Percentiles rank a stretch among this genome's conserved stretches.
Conservation (phyloP, 2,329 filamentous ascomycete species). For the Aspergillus terreus region DNA sequence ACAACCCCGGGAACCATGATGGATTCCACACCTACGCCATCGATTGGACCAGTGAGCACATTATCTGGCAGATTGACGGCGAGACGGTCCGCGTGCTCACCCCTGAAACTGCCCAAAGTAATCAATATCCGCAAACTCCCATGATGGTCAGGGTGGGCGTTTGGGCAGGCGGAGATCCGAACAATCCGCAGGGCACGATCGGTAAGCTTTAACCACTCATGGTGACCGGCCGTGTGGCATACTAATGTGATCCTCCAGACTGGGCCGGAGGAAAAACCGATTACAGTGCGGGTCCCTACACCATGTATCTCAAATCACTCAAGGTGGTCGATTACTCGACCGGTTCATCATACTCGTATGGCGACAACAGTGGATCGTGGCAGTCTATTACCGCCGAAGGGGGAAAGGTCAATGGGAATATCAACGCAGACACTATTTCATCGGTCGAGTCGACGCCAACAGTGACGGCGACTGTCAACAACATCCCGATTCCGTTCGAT, state of each 20-base stretch:
- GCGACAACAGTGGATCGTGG: conserved; percentile 74
- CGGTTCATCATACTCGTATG: conserved; percentile 78
- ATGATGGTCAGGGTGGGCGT: conserved; percentile 91
- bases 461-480: conserved; percentile 59
- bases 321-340: conserved; percentile 89
- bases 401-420: conserved; percentile 67
- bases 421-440: conserved; percentile 40
- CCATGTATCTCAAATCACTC: conserved; percentile 76
- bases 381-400: conserved; percentile 76
- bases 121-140: conserved; percentile 88
- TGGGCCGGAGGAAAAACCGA: conserved; percentile 88
- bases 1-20: conserved; percentile 64
- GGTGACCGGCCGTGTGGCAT: too few relatives aligned
- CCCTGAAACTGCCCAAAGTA: conserved; percentile 61
- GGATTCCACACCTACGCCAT: conserved; percentile 81
- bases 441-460: conserved; percentile 53
- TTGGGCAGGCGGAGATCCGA: conserved; percentile 86
- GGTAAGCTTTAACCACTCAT: conserved; percentile 28
- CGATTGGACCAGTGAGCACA: conserved; percentile 83
- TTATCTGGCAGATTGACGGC: conserved; percentile 83
- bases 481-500: conserved; percentile 63
- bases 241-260: conserved; percentile 33
- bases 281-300: conserved; percentile 78
- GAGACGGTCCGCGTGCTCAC: conserved; percentile 72
- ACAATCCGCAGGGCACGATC: conserved; percentile 77